Conservation (phyloP, 2,329 filamentous ascomycete genomes). For the Monilinia laxa region DNA sequence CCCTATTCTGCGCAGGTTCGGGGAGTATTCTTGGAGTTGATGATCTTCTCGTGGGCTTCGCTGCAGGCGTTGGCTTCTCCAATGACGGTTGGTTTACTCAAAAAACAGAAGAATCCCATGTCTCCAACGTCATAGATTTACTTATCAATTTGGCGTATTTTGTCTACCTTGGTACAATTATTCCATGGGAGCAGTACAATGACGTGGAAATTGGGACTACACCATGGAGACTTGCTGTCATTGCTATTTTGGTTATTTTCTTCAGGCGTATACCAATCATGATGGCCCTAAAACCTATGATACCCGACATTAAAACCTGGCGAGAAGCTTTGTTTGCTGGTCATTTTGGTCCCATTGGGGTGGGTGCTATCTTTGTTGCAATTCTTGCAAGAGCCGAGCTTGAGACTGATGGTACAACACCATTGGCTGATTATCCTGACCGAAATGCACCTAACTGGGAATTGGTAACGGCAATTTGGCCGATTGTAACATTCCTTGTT, state of each 20-base stretch:
- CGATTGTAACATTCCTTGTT: slow-evolving; percentile 90
- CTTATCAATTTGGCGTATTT: slow-evolving; percentile 97
- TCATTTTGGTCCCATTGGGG: slow-evolving; percentile 96
- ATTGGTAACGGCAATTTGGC: slow-evolving; percentile 87
- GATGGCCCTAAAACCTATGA: slow-evolving; percentile 84
- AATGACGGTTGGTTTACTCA: slow-evolving; percentile 99
- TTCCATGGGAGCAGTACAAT: slow-evolving; percentile 94
- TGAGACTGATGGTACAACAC: slow-evolving; percentile 71
- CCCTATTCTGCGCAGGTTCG: slow-evolving; percentile 88
- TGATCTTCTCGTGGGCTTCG: slow-evolving; percentile 90
- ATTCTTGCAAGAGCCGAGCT: slow-evolving; percentile 92
- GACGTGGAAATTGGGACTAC: slow-evolving; percentile 67
- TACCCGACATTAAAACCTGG: slow-evolving; percentile 98
- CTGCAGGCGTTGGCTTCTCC: slow-evolving; percentile 95
- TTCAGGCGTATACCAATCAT: slow-evolving; percentile 97
- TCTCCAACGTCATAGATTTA: slow-evolving; percentile 98
- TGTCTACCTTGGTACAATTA: slow-evolving; percentile 95
- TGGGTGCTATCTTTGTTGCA: slow-evolving; percentile 92
- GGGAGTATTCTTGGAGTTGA: slow-evolving; percentile 90
- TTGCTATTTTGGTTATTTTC: slow-evolving; percentile 89
- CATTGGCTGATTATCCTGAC: slow-evolving; percentile 61
- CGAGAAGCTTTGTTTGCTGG: slow-evolving; percentile 94
- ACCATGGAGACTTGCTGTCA: slow-evolving; percentile 89
- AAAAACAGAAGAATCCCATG: slow-evolving; percentile 97
- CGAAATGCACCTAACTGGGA: slow-evolving; percentile 56